These are phyloP conservation scores for Paecilomyces niveus DNA, from an alignment of 2,329 filamentous ascomycete species.

Conservation along the genomic window DNA sequence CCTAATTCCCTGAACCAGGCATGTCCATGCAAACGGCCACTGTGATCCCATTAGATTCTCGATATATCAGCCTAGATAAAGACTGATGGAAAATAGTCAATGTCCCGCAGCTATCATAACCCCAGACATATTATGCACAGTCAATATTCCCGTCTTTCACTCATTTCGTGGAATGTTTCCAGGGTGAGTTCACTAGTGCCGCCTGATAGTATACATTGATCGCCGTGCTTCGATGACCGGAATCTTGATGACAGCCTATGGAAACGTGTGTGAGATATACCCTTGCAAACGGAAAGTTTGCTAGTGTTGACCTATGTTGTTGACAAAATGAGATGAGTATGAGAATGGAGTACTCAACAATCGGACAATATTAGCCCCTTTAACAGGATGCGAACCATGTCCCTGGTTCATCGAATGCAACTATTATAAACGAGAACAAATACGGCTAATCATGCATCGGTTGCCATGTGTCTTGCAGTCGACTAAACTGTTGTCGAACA, in stretches of 20 bases:
- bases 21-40: not conserved
- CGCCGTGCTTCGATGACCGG: not conserved
- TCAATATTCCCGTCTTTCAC: too few relatives aligned
- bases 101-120: too few relatives aligned
- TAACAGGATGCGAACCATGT: too few relatives aligned
- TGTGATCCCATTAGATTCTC: not conserved
- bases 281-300: not conserved
- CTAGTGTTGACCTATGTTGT: not conserved
- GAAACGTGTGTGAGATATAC: not conserved
- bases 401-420: too few relatives aligned
- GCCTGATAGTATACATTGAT: too few relatives aligned
- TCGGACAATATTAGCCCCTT: too few relatives aligned
- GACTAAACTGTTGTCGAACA: not conserved
- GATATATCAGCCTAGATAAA: too few relatives aligned
- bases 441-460: not conserved
- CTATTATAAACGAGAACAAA: too few relatives aligned
- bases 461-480: not conserved
- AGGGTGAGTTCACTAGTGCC: not conserved
- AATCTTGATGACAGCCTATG: not conserved
- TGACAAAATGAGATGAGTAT: not conserved
- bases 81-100: too few relatives aligned
- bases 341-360: not conserved
- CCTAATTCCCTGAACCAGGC: not conserved
- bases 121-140: too few relatives aligned
- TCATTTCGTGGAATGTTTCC: too few relatives aligned